A percentile compares a stretch with the other conserved stretches of the same genome.
Evolutionary conservation across 192 early-diverging fungal species (phyloP).

Genomic region (Backusella australiensis): DNA sequence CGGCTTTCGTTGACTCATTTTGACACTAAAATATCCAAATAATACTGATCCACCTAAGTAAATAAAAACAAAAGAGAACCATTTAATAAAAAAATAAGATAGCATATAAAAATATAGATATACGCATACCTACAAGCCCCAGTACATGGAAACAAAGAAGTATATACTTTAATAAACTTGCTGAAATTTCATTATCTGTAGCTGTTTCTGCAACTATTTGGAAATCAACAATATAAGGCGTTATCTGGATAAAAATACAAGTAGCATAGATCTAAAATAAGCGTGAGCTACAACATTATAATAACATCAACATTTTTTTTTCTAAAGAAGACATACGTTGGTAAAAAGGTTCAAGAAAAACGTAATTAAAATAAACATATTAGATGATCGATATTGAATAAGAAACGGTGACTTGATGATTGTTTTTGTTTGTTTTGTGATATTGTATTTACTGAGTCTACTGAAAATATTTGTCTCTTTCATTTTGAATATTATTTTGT

Average conservation of each 20-base stretch:
- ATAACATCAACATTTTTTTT: background rate
- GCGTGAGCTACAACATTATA: background rate
- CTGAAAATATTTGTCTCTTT: background rate
- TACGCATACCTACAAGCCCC: background rate
- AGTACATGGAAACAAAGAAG: conserved; percentile 4
- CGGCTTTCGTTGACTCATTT: background rate
- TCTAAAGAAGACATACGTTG: background rate
- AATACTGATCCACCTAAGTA: background rate
- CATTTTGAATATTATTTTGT: background rate
- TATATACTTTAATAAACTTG: background rate
- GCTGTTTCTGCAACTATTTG: background rate
- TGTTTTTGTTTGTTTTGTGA: background rate
- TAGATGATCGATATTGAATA: background rate
- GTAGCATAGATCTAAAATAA: background rate
- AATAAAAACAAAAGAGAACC: background rate
- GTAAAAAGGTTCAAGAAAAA: background rate
- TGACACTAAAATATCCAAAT: background rate
- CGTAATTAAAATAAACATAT: background rate
- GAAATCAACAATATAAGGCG: background rate
- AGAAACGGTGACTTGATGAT: background rate
- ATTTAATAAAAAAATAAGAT: background rate
- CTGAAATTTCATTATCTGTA: background rate
- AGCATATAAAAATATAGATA: background rate
- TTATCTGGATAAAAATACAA: background rate
- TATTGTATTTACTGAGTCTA: background rate